Base-by-base conservation (phyloP, 441 rosid genomes). In the Pelargonium cotyledonis region DNA sequence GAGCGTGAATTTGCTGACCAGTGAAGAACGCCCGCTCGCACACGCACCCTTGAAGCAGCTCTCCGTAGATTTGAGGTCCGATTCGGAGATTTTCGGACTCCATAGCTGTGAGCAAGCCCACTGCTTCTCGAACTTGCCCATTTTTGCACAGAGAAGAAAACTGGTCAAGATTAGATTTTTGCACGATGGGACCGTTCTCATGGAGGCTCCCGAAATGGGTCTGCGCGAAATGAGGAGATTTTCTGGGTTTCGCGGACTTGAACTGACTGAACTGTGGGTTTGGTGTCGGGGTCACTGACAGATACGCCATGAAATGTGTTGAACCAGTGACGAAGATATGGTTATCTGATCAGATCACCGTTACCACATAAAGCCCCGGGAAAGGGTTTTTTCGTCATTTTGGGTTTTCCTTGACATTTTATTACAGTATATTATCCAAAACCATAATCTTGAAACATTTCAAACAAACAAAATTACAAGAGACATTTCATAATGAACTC, bases 1-100 rank as follows among this genome's bases (percentile, higher is more conserved):
- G 82, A 74, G 95, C 89, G 76, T 92, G 98, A 68, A 92, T 84
- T 78, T 90, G 95, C 80, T 75, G 83, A 38, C 98, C 95, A 8
- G 85, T 79, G 41, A 5, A 15, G 2, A 84, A 70, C 67, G 81
- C 89, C 68, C 92, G 80, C 78, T 76, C 78, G 74, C 82, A 82
- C 2, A 84, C 84, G 75, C 96, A 90, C 8, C 90, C 95, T 70
- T 92, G 96, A 21, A 90, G 85, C 66, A 92, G 58, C 72, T 87
- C 89, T 0, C 90, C 90, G 69, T 81, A 90, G 63, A 88, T 73
- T 78, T 88, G 86, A 0, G 95, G 86, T 16, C 90, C 90, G 26
- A 81, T 57, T 0, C 64, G 76, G 35, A 85, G 16, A 29, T 72
- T 75, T 29, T 71, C 66, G 61, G 67, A 78, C 41, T 73, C 86